phyloP scores from a whole-genome alignment of 2,329 filamentous ascomycete genomes.

The Zymoseptoria tritici region DNA sequence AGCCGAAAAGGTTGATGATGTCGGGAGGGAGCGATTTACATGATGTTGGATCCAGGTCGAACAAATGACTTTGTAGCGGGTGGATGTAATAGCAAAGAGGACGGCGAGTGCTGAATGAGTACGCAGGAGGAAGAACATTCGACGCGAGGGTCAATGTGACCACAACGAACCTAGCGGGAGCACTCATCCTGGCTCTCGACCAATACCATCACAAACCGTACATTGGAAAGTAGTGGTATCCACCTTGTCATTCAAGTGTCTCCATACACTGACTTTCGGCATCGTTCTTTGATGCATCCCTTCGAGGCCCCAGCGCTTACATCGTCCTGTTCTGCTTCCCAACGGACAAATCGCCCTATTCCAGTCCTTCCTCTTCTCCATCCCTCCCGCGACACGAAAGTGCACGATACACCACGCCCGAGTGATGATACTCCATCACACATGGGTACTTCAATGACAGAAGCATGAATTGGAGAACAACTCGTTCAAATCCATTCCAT shows the following conservation, averaged over 20 bases:
- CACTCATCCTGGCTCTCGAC: too few relatives aligned
- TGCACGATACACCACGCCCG: neutral
- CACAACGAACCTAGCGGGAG: neutral
- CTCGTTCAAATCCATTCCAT: neutral
- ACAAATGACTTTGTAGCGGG: too few relatives aligned
- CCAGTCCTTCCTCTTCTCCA: neutral
- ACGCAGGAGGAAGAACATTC: too few relatives aligned
- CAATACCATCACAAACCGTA: neutral
- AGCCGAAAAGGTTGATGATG: neutral
- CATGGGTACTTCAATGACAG: neutral
- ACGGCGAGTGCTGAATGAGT: too few relatives aligned
- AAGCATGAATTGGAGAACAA: neutral
- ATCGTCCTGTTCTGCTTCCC: neutral
- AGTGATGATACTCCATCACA: too few relatives aligned
- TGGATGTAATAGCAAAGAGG: too few relatives aligned
- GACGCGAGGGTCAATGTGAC: neutral
- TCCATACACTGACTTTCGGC: neutral
- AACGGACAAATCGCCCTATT: neutral
- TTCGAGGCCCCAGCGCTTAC: neutral
- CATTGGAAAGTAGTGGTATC: neutral
- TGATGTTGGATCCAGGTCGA: too few relatives aligned
- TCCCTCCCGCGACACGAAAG: neutral
- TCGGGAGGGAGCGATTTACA: neutral
- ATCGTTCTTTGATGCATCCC: neutral
- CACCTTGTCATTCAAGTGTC: neutral